These are phyloP conservation scores for Marasmius sp. DNA, from an alignment of 1,284 basidiomycete genomes.

Conservation along the genomic window DNA sequence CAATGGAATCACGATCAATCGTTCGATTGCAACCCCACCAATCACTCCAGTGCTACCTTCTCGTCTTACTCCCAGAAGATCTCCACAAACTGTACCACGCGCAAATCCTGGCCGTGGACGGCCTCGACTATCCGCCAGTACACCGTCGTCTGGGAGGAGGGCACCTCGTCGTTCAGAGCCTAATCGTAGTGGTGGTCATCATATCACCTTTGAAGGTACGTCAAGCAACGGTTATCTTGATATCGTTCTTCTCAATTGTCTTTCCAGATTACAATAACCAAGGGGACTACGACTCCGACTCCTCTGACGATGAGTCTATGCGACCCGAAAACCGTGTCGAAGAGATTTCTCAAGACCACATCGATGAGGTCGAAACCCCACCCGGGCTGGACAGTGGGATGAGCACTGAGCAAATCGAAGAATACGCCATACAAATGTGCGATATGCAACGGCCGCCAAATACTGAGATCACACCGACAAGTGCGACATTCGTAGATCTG, in stretches of 20 bases:
- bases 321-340: background rate
- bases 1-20: background rate
- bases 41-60: background rate
- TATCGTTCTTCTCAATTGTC: background rate
- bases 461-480: background rate
- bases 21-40: background rate
- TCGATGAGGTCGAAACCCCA: background rate
- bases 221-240: background rate
- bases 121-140: background rate
- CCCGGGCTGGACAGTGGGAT: background rate
- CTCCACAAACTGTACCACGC: background rate
- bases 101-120: background rate
- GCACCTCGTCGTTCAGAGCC: background rate
- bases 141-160: background rate
- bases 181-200: background rate
- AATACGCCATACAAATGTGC: background rate
- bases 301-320: background rate
- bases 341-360: background rate
- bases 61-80: background rate
- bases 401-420: background rate
- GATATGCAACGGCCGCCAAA: background rate
- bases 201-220: background rate
- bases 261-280: background rate
- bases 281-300: background rate
- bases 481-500: background rate